phyloP scores from a whole-genome alignment of 192 early-diverging fungal species.

The Rhizophagus sp. region DNA sequence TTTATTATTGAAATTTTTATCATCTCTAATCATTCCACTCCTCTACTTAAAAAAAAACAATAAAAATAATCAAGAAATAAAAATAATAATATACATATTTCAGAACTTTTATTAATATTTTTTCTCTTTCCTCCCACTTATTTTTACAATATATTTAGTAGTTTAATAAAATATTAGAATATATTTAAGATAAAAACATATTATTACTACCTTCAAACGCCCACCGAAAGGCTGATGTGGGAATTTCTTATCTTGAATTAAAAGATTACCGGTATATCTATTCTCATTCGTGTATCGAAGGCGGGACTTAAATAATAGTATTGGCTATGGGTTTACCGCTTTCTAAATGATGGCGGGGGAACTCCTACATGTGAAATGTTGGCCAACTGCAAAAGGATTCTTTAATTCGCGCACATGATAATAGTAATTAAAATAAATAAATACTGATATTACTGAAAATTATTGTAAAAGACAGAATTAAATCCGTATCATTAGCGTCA shows the following conservation, averaged over 20 bases:
- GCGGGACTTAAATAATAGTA: too few relatives aligned
- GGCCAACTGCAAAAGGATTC: constrained; percentile 83
- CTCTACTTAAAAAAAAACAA: too few relatives aligned
- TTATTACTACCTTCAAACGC: constrained; percentile 39
- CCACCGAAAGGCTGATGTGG: too few relatives aligned
- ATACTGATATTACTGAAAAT: background rate
- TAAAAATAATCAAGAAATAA: too few relatives aligned
- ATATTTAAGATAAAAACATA: background rate
- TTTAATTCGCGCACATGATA: constrained; percentile 82
- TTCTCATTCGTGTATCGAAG: too few relatives aligned
- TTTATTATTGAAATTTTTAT: too few relatives aligned
- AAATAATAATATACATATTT: constrained; percentile 42
- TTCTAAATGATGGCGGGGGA: constrained; percentile 93
- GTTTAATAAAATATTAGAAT: background rate
- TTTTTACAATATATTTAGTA: constrained; percentile 54
- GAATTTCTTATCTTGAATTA: too few relatives aligned
- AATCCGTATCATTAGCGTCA: constrained; percentile 58
- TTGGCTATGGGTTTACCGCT: constrained; percentile 44
- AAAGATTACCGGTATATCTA: too few relatives aligned
- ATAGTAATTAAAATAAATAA: background rate
- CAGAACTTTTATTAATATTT: constrained; percentile 81
- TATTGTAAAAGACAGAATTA: constrained; percentile 4
- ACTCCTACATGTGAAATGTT: constrained; percentile 91
- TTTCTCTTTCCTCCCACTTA: constrained; percentile 84
- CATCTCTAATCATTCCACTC: too few relatives aligned